phyloP scores from a whole-genome alignment of 768 basidiomycete species.

The Phylloporus rhodoxanthus region DNA sequence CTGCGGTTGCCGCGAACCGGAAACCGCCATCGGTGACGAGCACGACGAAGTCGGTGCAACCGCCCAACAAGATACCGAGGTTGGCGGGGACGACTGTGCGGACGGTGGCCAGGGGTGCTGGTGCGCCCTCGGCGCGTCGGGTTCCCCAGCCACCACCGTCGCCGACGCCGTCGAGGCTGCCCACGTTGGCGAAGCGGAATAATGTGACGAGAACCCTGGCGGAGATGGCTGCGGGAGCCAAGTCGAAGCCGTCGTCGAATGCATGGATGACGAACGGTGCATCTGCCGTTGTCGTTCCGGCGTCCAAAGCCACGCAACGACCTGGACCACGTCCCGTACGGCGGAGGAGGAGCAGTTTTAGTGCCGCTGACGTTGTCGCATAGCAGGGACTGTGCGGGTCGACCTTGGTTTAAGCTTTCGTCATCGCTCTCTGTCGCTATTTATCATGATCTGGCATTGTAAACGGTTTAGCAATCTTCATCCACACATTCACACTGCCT shows the following conservation, averaged over 20 bases:
- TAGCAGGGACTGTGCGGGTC: slow-evolving; percentile 28
- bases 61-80: slow-evolving; percentile 64
- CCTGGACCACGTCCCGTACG: slow-evolving; percentile 70
- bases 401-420: slow-evolving; percentile 1
- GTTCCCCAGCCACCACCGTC: slow-evolving; percentile 49
- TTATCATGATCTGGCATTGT: slow-evolving; percentile 30
- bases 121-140: slow-evolving; percentile 31
- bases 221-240: slow-evolving; percentile 42
- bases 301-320: slow-evolving; percentile 59
- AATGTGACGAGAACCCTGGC: slow-evolving; percentile 41
- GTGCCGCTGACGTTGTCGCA: slow-evolving; percentile 78
- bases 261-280: slow-evolving; percentile 77
- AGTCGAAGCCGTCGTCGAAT: slow-evolving; percentile 38
- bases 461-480: slow-evolving; percentile 22
- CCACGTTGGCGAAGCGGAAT: slow-evolving; percentile 61
- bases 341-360: slow-evolving; percentile 81
- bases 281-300: slow-evolving; percentile 62
- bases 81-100: slow-evolving; percentile 50
- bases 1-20: slow-evolving; percentile 52
- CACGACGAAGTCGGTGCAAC: slow-evolving; percentile 40
- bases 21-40: slow-evolving; percentile 41
- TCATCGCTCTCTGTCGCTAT: slow-evolving; percentile 17
- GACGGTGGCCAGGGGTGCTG: slow-evolving; percentile 34
- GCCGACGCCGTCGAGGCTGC: slow-evolving; percentile 70
- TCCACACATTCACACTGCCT: slow-evolving; percentile 13